phyloP scores from a whole-genome alignment of 2,329 filamentous ascomycete species.

The Talaromyces sp. region DNA sequence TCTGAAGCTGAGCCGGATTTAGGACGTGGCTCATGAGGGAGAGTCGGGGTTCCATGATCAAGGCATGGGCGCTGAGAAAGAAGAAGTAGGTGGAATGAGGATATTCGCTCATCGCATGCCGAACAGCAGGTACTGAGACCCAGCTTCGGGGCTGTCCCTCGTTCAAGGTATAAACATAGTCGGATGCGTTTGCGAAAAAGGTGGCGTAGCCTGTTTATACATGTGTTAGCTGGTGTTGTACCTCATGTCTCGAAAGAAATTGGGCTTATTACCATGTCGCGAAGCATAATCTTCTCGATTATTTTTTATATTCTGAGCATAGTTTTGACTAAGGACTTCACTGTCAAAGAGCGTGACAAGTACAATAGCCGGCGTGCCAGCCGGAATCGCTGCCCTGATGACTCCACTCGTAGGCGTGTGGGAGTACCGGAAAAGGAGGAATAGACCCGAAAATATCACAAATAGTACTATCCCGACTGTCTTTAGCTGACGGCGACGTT shows the following conservation, averaged over 20 bases:
- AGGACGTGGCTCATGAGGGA: conserved; percentile 69
- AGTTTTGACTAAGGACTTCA: conserved; percentile 58
- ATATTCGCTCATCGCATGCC: conserved; percentile 79
- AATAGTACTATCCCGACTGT: conserved; percentile 53
- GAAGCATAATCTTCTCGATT: conserved; percentile 83
- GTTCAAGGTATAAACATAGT: conserved; percentile 56
- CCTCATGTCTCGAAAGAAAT: background rate
- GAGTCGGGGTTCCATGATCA: conserved; percentile 79
- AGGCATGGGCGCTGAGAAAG: conserved; percentile 76
- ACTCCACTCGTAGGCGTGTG: conserved; percentile 24
- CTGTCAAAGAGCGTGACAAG: conserved; percentile 82
- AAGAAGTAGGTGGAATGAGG: conserved; percentile 78
- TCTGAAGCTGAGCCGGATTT: conserved; percentile 62
- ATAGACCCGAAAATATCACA: conserved; percentile 5
- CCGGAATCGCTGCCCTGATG: conserved; percentile 16
- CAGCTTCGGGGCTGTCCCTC: conserved; percentile 39
- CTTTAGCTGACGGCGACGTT: conserved; percentile 61
- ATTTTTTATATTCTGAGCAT: conserved; percentile 68
- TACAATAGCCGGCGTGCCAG: conserved; percentile 54
- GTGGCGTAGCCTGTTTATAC: conserved; percentile 67
- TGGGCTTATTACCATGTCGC: conserved; percentile 65
- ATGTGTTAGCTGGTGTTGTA: conserved; percentile 2
- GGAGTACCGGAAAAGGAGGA: conserved; percentile 34
- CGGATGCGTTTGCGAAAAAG: conserved; percentile 71
- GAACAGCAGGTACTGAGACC: conserved; percentile 74